Conservation (phyloP, 257 asterid genomes). For the Anisodus acutangulus region DNA sequence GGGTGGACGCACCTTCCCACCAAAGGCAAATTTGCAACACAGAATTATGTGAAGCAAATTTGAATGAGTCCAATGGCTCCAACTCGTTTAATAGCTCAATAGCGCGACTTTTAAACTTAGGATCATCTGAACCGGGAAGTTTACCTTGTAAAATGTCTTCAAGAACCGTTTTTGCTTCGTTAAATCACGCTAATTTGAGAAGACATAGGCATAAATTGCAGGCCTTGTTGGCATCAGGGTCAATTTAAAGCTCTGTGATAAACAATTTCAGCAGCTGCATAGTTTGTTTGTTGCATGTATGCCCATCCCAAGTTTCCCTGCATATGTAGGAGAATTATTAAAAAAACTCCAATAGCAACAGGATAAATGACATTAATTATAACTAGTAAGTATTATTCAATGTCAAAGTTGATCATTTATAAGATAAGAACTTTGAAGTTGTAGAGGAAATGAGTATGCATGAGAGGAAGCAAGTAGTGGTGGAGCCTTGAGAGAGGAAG, state of each 20-base stretch:
- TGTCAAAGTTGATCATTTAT: no score
- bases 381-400: no score
- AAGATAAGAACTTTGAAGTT: no score
- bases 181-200: slow-evolving; percentile 56
- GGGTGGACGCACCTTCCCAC: no score
- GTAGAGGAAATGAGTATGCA: no score
- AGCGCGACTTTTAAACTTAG: slow-evolving; percentile 56
- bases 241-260: slow-evolving; percentile 76
- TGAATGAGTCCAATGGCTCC: slow-evolving; percentile 38
- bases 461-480: no score
- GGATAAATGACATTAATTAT: not conserved
- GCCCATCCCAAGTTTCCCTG: slow-evolving; percentile 97
- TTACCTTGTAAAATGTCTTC: slow-evolving; percentile 55
- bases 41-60: slow-evolving; percentile 29
- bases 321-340: not conserved
- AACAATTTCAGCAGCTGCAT: slow-evolving; percentile 67
- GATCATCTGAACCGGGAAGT: slow-evolving; percentile 64
- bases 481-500: no score
- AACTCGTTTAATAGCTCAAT: slow-evolving; percentile 59
- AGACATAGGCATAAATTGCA: slow-evolving; percentile 75
- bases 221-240: slow-evolving; percentile 79
- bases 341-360: not conserved
- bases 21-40: no score
- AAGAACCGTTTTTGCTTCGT: slow-evolving; percentile 64
- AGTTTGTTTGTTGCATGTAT: slow-evolving; percentile 74